Evolutionary conservation across 2,329 filamentous ascomycete genomes (phyloP).

Genomic region (Nigrograna mackinnonii): DNA sequence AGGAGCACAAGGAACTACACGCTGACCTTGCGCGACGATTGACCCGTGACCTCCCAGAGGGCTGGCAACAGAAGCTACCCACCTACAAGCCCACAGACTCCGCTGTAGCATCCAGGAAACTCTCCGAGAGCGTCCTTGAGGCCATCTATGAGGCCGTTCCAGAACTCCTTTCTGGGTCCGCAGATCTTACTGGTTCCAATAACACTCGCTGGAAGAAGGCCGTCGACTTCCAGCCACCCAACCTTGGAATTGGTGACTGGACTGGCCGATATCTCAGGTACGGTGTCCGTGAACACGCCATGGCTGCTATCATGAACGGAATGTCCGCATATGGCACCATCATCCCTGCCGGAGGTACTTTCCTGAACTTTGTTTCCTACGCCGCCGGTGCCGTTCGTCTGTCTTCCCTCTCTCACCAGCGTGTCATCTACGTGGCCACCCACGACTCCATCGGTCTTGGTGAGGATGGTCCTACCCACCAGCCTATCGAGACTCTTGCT

Average conservation of each 20-base stretch:
- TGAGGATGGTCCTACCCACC: constrained; percentile 97
- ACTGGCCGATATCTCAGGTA: constrained; percentile 90
- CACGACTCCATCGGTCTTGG: constrained; percentile 99
- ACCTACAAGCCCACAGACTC: constrained; percentile 85
- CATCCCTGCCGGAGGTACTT: constrained; percentile 92
- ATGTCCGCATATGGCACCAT: constrained; percentile 93
- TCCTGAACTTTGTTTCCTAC: constrained; percentile 99
- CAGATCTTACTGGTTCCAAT: constrained; percentile 98
- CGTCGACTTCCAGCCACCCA: constrained; percentile 93
- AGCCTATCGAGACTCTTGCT: constrained; percentile 96
- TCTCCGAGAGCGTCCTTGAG: constrained; percentile 90
- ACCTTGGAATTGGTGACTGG: constrained; percentile 84
- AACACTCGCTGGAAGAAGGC: constrained; percentile 98
- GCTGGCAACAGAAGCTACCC: constrained; percentile 93
- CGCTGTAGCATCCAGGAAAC: constrained; percentile 90
- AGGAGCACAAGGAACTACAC: constrained; percentile 77
- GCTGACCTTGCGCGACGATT: constrained; percentile 82
- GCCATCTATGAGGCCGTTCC: constrained; percentile 83
- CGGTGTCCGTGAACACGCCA: constrained; percentile 88
- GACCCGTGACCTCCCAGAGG: constrained; percentile 82
- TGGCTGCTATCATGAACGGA: constrained; percentile 95
- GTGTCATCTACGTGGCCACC: constrained; percentile 92
- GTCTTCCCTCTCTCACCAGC: constrained; percentile 87
- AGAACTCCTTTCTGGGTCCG: constrained; percentile 93
- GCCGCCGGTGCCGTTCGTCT: constrained; percentile 94